These are phyloP conservation scores for Neurospora sp. DNA, from an alignment of 495 filamentous ascomycete genomes.

Conservation along the genomic window DNA sequence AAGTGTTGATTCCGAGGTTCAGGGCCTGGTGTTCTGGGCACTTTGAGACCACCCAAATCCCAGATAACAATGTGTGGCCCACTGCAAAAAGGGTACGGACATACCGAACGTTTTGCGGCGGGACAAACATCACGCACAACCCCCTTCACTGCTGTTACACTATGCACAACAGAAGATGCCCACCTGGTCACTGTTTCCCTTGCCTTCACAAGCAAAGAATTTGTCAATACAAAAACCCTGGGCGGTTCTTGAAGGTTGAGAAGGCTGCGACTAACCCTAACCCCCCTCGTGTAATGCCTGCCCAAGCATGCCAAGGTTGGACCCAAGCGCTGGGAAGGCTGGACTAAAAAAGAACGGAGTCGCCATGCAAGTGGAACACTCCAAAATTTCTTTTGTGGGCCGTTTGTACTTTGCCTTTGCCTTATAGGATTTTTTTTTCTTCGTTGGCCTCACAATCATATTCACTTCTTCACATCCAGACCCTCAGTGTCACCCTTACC, in stretches of 20 bases:
- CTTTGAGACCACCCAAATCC: background rate
- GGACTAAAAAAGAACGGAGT: background rate
- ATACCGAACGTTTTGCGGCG: background rate
- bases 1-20: background rate
- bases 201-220: background rate
- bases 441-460: background rate
- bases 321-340: background rate
- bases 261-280: background rate
- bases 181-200: background rate
- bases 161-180: background rate
- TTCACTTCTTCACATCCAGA: background rate
- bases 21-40: background rate
- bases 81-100: background rate
- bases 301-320: background rate
- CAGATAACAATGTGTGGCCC: background rate
- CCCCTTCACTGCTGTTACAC: background rate
- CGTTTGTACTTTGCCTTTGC: background rate
- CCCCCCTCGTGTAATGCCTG: background rate
- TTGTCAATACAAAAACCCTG: background rate
- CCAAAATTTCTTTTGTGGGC: slow-evolving; percentile 1
- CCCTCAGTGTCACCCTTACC: background rate
- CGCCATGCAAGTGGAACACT: background rate
- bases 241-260: background rate
- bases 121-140: background rate
- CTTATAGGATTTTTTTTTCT: background rate